phyloP scores from a whole-genome alignment of 768 basidiomycete species.

The Auricularia heimuer region DNA sequence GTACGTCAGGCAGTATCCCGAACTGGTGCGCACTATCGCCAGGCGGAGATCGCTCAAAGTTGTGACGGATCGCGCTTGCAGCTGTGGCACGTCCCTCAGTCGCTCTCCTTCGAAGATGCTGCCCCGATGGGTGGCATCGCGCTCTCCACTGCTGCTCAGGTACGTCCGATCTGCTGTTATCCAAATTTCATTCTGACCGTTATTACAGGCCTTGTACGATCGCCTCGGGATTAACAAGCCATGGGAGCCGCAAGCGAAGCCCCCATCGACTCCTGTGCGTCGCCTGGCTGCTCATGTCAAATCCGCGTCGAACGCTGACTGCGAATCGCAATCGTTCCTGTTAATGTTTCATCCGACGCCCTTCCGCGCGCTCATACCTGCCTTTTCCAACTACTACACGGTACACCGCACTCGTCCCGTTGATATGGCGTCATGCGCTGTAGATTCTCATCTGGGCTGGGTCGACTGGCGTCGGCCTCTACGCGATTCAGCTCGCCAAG shows the following conservation, averaged over 20 bases:
- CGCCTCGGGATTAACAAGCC: slow-evolving; percentile 2
- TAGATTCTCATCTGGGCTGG: slow-evolving; percentile 22
- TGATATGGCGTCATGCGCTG: background rate
- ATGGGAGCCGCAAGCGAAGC: no score
- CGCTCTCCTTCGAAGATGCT: slow-evolving; percentile 13
- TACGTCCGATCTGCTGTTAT: background rate
- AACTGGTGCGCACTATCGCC: slow-evolving; percentile 3
- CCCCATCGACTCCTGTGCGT: no score
- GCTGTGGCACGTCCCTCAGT: slow-evolving; percentile 12
- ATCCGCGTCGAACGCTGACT: no score
- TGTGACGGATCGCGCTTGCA: background rate
- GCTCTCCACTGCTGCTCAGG: slow-evolving; percentile 12
- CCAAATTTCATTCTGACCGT: background rate
- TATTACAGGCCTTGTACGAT: slow-evolving; percentile 8
- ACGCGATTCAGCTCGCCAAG: slow-evolving; percentile 32
- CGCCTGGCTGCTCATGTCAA: no score
- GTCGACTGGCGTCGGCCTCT: slow-evolving; percentile 26
- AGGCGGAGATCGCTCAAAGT: background rate
- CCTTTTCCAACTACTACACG: background rate
- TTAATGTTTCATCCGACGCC: no score
- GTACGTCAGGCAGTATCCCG: slow-evolving; percentile 11
- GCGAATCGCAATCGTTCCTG: no score
- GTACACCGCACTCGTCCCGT: no score
- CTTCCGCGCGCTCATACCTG: background rate
- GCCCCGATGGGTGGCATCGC: slow-evolving; percentile 14